Base-by-base conservation (phyloP, 768 basidiomycete genomes). In the Auricularia cornea region DNA sequence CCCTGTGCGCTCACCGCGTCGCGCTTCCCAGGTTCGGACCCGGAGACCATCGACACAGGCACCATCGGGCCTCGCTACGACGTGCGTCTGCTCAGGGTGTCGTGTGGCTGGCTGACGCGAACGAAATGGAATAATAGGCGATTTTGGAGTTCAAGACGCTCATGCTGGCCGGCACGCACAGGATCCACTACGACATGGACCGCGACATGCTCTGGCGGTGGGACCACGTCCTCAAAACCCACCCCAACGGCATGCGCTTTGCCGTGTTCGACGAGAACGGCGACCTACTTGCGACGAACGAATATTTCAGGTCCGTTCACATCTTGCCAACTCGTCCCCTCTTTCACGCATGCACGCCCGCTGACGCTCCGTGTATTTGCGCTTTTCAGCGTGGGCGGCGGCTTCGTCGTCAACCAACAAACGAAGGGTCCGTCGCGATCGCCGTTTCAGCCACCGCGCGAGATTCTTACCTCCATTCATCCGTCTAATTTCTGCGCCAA, bases 361-460 rank as follows among this genome's bases (percentile, higher is more conserved):
- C 44, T 29, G 18, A 23, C 32, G 28, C 3, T 3, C 28, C 26
- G 31, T 57, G 30, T 51, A 52, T 32, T 52, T 18, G 44, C 54
- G 28, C 20, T 26, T 48, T 30, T 18, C 60, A 85, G 90, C 62
- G 93, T 97, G 59, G 93, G 94, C 2, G 94, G 94, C 52, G 94
- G 94, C 2, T 97, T 96, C 71, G 94, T 96, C 3, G 93, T 97
- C 29, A 97, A 97, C 69, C 91, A 94, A 44, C 90, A 93, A 72
- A 97, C 94, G 1, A 89, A 94, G 80, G 86, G 90, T 88, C 18
- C 54, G 54, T 57, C 54, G 14, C 28, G 23, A 57, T 38, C 35
- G 35, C 35, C 54, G 26, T 57, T 57, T 29, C 54, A 28, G 54
- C 54, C 60, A 56, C 60, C 12, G 2, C 54, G 40, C n/a, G 30